Evolutionary conservation across 495 filamentous ascomycete species (phyloP).

Genomic region (Podospora pseudoanserina): DNA sequence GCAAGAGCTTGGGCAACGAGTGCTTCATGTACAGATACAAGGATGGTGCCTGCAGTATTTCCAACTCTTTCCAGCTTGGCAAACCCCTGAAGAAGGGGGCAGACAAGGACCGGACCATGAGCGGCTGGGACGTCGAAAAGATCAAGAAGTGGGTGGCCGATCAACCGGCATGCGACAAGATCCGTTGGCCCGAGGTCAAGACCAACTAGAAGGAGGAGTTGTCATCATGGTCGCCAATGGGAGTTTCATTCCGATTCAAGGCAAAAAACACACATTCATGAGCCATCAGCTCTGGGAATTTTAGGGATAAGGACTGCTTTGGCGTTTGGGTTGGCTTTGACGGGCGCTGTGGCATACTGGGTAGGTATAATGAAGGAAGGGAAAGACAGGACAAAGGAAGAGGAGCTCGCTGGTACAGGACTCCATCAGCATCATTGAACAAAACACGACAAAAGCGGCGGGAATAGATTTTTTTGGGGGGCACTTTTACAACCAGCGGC

Average conservation of each 20-base stretch:
- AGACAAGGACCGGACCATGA: constrained; percentile 21
- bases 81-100: constrained; percentile 27
- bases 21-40: constrained; percentile 40
- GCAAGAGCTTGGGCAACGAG: constrained; percentile 33
- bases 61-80: constrained; percentile 33
- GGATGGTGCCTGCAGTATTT: constrained; percentile 31
- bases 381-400: background rate
- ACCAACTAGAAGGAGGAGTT: background rate
- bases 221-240: background rate
- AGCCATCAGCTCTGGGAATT: background rate
- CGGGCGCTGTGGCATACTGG: background rate
- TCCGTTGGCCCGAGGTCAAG: constrained; percentile 34
- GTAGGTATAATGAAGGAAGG: background rate
- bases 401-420: background rate
- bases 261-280: background rate
- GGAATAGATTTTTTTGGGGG: background rate
- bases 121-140: constrained; percentile 39
- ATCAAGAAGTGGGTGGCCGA: constrained; percentile 32
- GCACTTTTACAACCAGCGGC: background rate
- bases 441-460: background rate
- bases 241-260: background rate
- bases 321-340: background rate
- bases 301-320: background rate
- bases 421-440: background rate
- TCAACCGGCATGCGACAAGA: constrained; percentile 28